A percentile compares a stretch with the other conserved stretches of the same genome.
phyloP scores from a whole-genome alignment of 306 rosid species.

The Fragaria iinumae region DNA sequence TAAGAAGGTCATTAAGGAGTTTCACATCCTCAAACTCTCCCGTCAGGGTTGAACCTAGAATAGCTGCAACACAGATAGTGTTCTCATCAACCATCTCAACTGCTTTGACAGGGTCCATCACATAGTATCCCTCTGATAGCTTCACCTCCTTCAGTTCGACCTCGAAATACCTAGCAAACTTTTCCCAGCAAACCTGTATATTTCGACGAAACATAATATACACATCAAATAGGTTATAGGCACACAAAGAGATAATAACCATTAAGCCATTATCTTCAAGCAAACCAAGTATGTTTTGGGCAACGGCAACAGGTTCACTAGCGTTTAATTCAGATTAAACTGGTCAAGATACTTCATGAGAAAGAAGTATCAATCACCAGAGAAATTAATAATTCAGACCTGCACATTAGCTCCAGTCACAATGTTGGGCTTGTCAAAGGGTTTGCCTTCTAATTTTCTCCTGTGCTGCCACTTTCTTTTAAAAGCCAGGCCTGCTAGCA shows the following conservation, averaged over 20 bases:
- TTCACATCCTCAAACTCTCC: conserved; percentile 97
- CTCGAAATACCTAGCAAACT: conserved; percentile 93
- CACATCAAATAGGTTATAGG: background rate
- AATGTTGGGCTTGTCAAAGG: conserved; percentile 78
- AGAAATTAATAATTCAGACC: conserved; percentile 29
- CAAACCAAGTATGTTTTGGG: background rate
- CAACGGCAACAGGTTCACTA: background rate
- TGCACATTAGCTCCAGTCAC: conserved; percentile 97
- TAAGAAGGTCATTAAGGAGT: conserved; percentile 65
- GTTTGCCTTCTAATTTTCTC: conserved; percentile 72
- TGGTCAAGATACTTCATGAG: background rate
- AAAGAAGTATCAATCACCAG: background rate
- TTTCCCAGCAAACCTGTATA: conserved; percentile 90
- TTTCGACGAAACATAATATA: background rate
- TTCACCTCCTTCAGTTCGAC: conserved; percentile 96
- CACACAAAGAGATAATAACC: background rate
- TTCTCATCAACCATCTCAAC: conserved; percentile 91
- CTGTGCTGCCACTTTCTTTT: conserved; percentile 82
- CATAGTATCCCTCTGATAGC: conserved; percentile 69
- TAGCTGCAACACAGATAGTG: conserved; percentile 94
- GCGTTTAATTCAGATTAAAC: background rate
- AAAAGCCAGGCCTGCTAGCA: conserved; percentile 91
- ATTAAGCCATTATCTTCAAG: background rate
- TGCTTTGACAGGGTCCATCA: conserved; percentile 88
- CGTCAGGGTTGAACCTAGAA: conserved; percentile 78